Evolutionary conservation across 176 grass and related monocot genomes (phyloP), one percentile per base, ranked within the genome.

Genomic region (Cenchrus fungigraminus): DNA sequence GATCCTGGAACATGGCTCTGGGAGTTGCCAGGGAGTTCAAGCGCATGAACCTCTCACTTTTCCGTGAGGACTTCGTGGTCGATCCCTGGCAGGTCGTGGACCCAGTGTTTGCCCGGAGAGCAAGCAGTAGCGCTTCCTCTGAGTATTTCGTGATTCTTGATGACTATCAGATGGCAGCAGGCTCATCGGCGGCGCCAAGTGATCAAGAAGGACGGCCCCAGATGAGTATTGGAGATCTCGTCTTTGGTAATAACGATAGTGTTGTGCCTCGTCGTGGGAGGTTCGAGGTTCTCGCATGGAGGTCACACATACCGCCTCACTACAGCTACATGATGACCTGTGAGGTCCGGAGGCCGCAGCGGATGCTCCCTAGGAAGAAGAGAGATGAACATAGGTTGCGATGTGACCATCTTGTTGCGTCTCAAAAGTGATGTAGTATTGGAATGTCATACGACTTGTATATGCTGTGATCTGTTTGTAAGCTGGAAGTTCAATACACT

Each of bases 281-380:
- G 59, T 78, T 78, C 9, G 28, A 6, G 7, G 83, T 66, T 49
- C n/a, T 85, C 6, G 73, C 15, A n/a, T 78, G 83, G 52, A 69
- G 28, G 45, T 77, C 83, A 47, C 64, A 37, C 29, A 34, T 85
- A 70, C 63, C 83, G n/a, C 83, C 83, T 49, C 25, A 85, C 25
- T 77, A 78, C 11, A 78, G 12, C 52, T 85, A 70, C 51, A 70
- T 70, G 14, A 12, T 20, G 12, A 32, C 8, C 0, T 67, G 73
- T 32, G 73, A 85, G 16, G 43, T 68, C 7, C 64, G 1, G 51
- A 69, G 52, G 2, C 16, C 52, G 19, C 13, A 13, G 22, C 22
- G 53, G n/a, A 16, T 20, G 73, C 13, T 32, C 9, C 11, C 25
- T 10, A n/a, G 51, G 73, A 84, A 55, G 13, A 85, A 85, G 52